Evolutionary conservation across 148 eudicot genomes (phyloP).

Genomic region (Rhododendron molle): DNA sequence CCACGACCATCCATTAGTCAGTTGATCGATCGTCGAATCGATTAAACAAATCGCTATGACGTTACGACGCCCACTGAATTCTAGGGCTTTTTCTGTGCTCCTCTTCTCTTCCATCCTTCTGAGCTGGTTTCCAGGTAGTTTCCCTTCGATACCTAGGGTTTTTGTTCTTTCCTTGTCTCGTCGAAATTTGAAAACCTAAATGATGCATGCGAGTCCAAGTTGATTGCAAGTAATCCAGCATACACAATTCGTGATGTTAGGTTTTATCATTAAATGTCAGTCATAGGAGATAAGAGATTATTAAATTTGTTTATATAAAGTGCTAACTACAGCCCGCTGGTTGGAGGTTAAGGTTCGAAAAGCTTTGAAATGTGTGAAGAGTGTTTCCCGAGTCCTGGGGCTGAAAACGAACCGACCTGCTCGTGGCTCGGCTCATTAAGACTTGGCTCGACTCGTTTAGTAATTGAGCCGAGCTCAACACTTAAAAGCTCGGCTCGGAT

Average conservation of each 20-base stretch:
- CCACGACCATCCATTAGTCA: conserved; percentile 9
- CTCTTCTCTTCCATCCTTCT: conserved; percentile 26
- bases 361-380: background rate
- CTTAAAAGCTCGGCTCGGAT: no score
- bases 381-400: background rate
- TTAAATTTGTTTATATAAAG: background rate
- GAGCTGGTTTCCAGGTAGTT: conserved; percentile 43
- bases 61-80: conserved; percentile 18
- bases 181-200: background rate
- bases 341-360: background rate
- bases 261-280: background rate
- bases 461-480: no score
- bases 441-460: no score
- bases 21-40: conserved; percentile 13
- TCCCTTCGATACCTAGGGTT: background rate
- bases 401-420: no score
- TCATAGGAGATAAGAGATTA: background rate
- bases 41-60: conserved; percentile 6
- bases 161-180: background rate
- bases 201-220: background rate
- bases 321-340: background rate
- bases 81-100: conserved; percentile 14
- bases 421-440: no score
- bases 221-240: background rate
- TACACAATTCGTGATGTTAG: background rate